Evolutionary conservation across 73 alveolate genomes (phyloP), one percentile per base, ranked within the genome.

Genomic region (Tetrahymena borealis): DNA sequence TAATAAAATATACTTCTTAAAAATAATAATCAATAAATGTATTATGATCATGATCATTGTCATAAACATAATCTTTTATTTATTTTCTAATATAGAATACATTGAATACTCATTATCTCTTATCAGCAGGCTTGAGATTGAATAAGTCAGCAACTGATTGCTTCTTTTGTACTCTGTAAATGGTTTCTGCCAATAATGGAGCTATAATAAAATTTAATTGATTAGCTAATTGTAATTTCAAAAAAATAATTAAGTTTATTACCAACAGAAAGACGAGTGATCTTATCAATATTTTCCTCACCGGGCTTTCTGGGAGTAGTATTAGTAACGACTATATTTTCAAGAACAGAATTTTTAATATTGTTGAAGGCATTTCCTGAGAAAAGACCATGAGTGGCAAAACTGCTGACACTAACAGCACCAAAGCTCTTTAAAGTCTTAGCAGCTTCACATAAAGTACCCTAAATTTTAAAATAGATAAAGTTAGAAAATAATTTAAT

Each of bases 301-400:
- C 78, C 77, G 10, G 90, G 78, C 79, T 93, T 85, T 40, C 90
- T 28, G 32, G 99, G 99, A 78, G 98, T 92, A 40, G 99, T 95
- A 91, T 98, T 96, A 36, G 99, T 97, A 78, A 97, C 97, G 15
- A 98, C 94, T 5, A 98, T 98, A 90, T 95, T 91, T 37, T 97
- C 98, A 33, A 98, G 90, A n/a, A 31, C 97, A 13, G 99, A 92
- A 36, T 92, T 90, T 38, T 90, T 94, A 43, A 98, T 98, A 91
- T 97, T 96, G 32, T 95, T 96, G 38, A 95, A 93, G 7, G 99
- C 99, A 38, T 96, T 95, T 12, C 98, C 98, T 20, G 96, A 91
- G 94, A 98, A 98, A 31, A 98, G 91, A 1, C 99, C 99, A 91
- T 98, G 99, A 24, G 99, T 97, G 37, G 99, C 99, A 91, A 98